Percentiles rank a stretch among this genome's conserved stretches.
phyloP scores from a whole-genome alignment of 768 basidiomycete species.

The Paxillus ammoniavirescens region DNA sequence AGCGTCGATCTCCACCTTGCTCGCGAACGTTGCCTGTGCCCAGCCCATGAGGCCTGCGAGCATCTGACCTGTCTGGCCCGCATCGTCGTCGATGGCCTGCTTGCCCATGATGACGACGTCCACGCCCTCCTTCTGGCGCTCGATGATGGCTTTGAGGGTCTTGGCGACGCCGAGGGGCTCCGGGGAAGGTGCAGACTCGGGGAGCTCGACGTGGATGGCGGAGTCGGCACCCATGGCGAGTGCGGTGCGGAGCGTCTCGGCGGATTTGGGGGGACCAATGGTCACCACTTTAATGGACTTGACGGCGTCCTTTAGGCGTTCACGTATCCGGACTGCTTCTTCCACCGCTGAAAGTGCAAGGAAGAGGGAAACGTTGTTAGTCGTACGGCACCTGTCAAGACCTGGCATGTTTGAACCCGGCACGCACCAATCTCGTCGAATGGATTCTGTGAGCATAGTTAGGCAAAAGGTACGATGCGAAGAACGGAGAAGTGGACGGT shows the following conservation, averaged over 20 bases:
- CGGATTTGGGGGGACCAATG: constrained; percentile 89
- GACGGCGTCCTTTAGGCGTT: constrained; percentile 71
- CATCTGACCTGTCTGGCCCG: constrained; percentile 96
- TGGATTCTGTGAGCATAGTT: constrained; percentile 65
- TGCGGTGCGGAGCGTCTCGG: constrained; percentile 91
- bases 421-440: constrained; percentile 95
- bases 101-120: constrained; percentile 96
- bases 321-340: constrained; percentile 94
- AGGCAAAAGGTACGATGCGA: neutral
- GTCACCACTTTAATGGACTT: constrained; percentile 89
- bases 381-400: no score
- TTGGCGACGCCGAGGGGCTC: constrained; percentile 94
- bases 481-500: neutral
- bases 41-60: constrained; percentile 89
- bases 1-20: constrained; percentile 73
- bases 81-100: constrained; percentile 97
- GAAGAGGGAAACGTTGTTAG: neutral
- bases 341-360: constrained; percentile 69
- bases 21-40: constrained; percentile 67
- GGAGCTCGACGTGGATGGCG: constrained; percentile 85
- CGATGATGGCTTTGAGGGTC: constrained; percentile 74
- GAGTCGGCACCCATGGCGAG: constrained; percentile 98
- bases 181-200: constrained; percentile 67
- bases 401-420: neutral
- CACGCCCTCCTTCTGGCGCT: constrained; percentile 54